Evolutionary conservation across 805 yeast genomes (phyloP).

Genomic region (Hanseniaspora lindneri): DNA sequence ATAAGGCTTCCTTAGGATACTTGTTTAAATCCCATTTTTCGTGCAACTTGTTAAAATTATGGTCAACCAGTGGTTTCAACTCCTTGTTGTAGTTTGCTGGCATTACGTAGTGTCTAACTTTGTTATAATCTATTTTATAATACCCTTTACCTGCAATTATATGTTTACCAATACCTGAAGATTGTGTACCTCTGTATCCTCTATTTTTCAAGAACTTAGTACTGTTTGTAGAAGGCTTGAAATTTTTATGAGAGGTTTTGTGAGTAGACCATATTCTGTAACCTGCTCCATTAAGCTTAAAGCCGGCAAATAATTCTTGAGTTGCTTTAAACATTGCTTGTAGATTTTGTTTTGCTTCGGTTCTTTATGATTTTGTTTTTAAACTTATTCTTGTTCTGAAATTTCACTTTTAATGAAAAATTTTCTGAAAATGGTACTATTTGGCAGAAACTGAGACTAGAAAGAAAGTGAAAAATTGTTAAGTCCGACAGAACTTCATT

Average conservation of each 20-base stretch:
- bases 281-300: slow-evolving; percentile 13
- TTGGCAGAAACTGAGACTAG: too few species aligned
- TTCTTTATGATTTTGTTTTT: not conserved
- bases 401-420: too few species aligned
- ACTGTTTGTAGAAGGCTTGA: slow-evolving; percentile 42
- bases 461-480: too few species aligned
- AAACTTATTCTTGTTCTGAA: too few species aligned
- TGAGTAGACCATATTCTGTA: slow-evolving; percentile 14
- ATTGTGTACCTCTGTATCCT: slow-evolving; percentile 90
- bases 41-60: slow-evolving; percentile 55
- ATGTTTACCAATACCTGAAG: slow-evolving; percentile 80
- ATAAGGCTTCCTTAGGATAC: slow-evolving; percentile 25
- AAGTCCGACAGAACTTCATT: too few species aligned
- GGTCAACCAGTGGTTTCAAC: slow-evolving; percentile 68
- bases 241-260: slow-evolving; percentile 11
- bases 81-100: slow-evolving; percentile 40
- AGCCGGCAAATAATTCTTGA: slow-evolving; percentile 12
- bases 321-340: slow-evolving; percentile 8
- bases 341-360: not conserved
- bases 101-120: slow-evolving; percentile 81
- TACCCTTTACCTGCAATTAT: slow-evolving; percentile 49
- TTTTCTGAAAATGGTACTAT: too few species aligned
- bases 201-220: slow-evolving; percentile 92
- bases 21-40: slow-evolving; percentile 44
- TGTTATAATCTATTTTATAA: slow-evolving; percentile 67